phyloP scores from a whole-genome alignment of 192 early-diverging fungal species.

The Martensiomyces pterosporus region DNA sequence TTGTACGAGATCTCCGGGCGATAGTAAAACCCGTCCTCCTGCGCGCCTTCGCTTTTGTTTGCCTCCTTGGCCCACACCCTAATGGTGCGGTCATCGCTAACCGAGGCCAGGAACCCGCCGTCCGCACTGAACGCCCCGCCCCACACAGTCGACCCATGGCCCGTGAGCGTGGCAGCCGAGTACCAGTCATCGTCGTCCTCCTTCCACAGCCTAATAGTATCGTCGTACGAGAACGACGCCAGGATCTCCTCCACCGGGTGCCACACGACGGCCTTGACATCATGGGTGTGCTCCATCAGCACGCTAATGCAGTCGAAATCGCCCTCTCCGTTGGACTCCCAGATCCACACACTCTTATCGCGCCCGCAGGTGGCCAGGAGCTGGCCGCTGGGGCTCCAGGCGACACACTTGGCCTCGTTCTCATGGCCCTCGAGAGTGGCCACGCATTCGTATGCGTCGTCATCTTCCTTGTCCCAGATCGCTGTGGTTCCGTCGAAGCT shows the following conservation, averaged over 20 bases:
- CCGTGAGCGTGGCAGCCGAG: conserved; percentile 77
- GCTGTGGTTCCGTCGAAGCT: conserved; percentile 92
- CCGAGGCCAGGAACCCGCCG: conserved; percentile 66
- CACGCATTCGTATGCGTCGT: conserved; percentile 77
- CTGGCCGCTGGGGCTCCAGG: conserved; percentile 77
- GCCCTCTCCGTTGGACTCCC: conserved; percentile 78
- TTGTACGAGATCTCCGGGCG: conserved; percentile 63
- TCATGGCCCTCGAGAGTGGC: conserved; percentile 97
- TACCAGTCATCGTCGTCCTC: conserved; percentile 98
- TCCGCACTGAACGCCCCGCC: conserved; percentile 76
- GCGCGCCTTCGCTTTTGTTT: conserved; percentile 27
- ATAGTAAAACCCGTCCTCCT: conserved; percentile 49
- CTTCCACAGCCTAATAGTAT: conserved; percentile 89
- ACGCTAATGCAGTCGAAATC: conserved; percentile 97
- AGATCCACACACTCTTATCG: conserved; percentile 99
- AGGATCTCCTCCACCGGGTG: conserved; percentile 83
- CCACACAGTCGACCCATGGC: conserved; percentile 93
- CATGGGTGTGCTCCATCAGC: conserved; percentile 92
- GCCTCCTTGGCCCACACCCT: conserved; percentile 62
- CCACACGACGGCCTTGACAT: conserved; percentile 94
- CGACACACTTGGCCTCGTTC: conserved; percentile 93
- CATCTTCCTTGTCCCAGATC: conserved; percentile 85
- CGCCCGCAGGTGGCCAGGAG: conserved; percentile 91
- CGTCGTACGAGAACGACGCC: conserved; percentile 88
- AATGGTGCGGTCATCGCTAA: conserved; percentile 83